phyloP scores from a whole-genome alignment of 177 flowering plant genomes.

The Telopea speciosissima region DNA sequence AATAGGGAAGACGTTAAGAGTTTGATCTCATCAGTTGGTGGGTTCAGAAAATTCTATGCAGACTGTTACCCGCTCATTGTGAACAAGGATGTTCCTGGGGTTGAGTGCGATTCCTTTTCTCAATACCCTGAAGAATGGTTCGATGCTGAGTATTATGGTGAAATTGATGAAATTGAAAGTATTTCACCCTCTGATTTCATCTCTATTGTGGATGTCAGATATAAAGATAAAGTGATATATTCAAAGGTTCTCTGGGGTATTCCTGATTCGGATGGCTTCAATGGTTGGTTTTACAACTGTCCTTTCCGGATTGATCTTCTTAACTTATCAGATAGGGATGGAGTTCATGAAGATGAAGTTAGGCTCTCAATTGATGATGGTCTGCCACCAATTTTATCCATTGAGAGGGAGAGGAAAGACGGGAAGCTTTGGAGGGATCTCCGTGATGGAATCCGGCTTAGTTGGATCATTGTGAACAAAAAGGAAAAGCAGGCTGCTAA shows the following conservation, averaged over 20 bases:
- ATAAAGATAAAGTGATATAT: conserved; percentile 55
- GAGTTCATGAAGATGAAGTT: conserved; percentile 40
- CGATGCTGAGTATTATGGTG: conserved; percentile 82
- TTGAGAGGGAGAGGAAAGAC: conserved; percentile 84
- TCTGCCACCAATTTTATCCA: conserved; percentile 52
- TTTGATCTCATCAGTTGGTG: conserved; percentile 64
- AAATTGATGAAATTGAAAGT: conserved; percentile 48
- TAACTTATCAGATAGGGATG: conserved; percentile 39
- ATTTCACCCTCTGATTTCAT: conserved; percentile 73
- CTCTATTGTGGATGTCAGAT: conserved; percentile 76
- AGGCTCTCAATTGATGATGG: conserved; percentile 70
- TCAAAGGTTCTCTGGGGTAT: conserved; percentile 91
- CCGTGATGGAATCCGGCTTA: conserved; percentile 63
- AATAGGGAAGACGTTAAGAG: conserved; percentile 66
- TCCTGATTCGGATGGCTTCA: conserved; percentile 59
- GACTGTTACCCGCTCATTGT: conserved; percentile 89
- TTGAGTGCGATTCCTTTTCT: conserved; percentile 39
- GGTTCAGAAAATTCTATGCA: conserved; percentile 82
- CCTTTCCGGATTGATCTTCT: conserved; percentile 82
- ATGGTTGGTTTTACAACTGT: conserved; percentile 83
- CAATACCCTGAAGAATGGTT: conserved; percentile 74
- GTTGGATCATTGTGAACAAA: conserved; percentile 81
- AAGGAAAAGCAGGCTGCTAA: conserved; percentile 78
- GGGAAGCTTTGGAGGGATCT: conserved; percentile 89
- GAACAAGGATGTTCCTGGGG: conserved; percentile 62